Evolutionary conservation across 140 eudicot species (phyloP).

Genomic region (Flaveria floridana): DNA sequence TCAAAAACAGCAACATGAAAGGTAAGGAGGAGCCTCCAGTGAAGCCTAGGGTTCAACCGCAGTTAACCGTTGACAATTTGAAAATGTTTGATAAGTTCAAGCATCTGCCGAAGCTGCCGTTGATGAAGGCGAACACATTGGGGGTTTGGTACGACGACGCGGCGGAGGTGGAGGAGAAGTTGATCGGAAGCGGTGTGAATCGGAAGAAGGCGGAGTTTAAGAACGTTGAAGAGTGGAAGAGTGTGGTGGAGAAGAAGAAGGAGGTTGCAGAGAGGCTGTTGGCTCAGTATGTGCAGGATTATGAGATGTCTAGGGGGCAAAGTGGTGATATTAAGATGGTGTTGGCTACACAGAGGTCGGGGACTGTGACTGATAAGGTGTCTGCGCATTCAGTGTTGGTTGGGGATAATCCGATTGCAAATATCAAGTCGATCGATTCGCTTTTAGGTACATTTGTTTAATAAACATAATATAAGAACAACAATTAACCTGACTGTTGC

Average conservation of each 20-base stretch:
- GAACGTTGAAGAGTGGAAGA: constrained; percentile 70
- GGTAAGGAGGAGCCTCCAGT: constrained; percentile 23
- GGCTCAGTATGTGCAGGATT: constrained; percentile 72
- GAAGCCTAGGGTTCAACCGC: constrained; percentile 36
- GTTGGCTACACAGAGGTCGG: constrained; percentile 85
- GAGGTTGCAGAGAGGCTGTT: constrained; percentile 79
- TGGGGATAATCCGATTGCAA: constrained; percentile 90
- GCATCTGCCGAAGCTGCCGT: constrained; percentile 72
- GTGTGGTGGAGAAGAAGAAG: constrained; percentile 69
- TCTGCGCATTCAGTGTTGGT: constrained; percentile 89
- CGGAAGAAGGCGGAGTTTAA: constrained; percentile 49
- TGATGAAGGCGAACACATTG: constrained; percentile 62
- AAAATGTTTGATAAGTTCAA: constrained; percentile 42
- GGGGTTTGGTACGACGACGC: constrained; percentile 77
- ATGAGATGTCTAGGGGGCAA: constrained; percentile 68
- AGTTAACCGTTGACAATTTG: constrained; percentile 21
- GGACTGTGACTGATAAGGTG: constrained; percentile 92
- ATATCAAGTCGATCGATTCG: constrained; percentile 73
- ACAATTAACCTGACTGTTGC: neutral
- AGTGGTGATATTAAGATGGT: constrained; percentile 97
- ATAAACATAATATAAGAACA: neutral
- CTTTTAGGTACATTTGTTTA: constrained; percentile 54
- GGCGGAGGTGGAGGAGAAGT: constrained; percentile 63
- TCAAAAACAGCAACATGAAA: constrained; percentile 9
- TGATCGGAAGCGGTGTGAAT: constrained; percentile 47